Conservation (phyloP, 2,329 filamentous ascomycete genomes). For the Aspergillus bombycis region DNA sequence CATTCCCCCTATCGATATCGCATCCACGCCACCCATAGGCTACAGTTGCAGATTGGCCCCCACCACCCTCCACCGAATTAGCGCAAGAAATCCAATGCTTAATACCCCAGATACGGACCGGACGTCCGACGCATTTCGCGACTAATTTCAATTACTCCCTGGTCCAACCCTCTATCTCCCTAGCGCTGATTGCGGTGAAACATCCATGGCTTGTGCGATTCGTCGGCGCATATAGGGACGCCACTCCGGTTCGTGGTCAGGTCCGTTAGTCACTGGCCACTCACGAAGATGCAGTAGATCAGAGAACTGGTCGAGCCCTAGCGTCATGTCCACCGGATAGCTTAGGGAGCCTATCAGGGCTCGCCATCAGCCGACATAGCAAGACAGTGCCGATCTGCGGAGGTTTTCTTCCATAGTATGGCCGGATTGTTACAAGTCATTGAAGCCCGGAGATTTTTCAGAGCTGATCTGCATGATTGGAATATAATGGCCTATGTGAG, state of each 20-base stretch:
- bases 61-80: background rate
- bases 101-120: constrained; percentile 5
- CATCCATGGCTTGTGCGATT: background rate
- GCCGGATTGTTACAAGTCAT: background rate
- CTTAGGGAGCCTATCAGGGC: background rate
- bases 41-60: background rate
- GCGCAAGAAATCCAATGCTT: background rate
- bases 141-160: background rate
- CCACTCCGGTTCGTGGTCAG: background rate
- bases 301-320: background rate
- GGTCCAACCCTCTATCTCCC: background rate
- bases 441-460: background rate
- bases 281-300: background rate
- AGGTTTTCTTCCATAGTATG: background rate
- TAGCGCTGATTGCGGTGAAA: background rate
- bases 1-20: background rate
- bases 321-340: background rate
- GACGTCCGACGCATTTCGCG: background rate
- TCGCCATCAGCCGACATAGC: background rate
- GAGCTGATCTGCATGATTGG: background rate
- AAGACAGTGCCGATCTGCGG: background rate
- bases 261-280: background rate
- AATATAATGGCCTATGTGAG: background rate
- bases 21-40: background rate
- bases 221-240: background rate